Base-by-base conservation (phyloP, 805 yeast species). In the Ogataea corticis region DNA sequence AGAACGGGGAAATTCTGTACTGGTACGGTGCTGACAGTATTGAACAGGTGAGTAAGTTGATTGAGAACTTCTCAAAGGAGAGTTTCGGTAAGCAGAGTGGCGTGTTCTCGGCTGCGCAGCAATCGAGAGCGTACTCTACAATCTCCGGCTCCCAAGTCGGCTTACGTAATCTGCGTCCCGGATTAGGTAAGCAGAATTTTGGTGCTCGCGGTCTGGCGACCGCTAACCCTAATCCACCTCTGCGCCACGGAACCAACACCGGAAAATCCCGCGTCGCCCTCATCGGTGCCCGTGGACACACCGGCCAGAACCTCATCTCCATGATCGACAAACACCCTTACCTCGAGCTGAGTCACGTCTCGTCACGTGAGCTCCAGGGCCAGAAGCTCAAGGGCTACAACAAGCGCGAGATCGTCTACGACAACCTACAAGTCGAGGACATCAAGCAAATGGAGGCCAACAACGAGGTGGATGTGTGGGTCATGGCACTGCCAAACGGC, bases 401-500 rank as follows among this genome's bases (percentile, higher is more conserved):
- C 61, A 94, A 92, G 70, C 74, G 78, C 44, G 81, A 86, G 47
- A 79, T 92, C 44, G 75, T 78, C 42, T 94, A 94, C 69, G 87
- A 87, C 50, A 94, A 91, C 68, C 74, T 94, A 57, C 91, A 85
- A 62, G 77, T 84, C 36, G 97, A 89, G 60, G 98, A 94, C 57
- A 85, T 94, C 54, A 81, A 81, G 61, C 70, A 73, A 52, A 70
- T 94, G 51, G 99, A 92, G 68, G 76, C 82, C 52, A 72, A 80
- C 38, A 80, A 82, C 40, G 87, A 80, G 43, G 87, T 94, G 47
- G 99, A 94, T 61, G 85, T 91, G 42, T 94, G 99, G 99, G 96
- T 95, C 21, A 94, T 95, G 99, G 99, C 99, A 2, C 77, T 94
- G 59, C 99, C 99, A 52, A 94, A 94, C 65, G 97, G 97, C 39